phyloP scores from a whole-genome alignment of 2,329 filamentous ascomycete genomes.

The Exophiala spinifera region DNA sequence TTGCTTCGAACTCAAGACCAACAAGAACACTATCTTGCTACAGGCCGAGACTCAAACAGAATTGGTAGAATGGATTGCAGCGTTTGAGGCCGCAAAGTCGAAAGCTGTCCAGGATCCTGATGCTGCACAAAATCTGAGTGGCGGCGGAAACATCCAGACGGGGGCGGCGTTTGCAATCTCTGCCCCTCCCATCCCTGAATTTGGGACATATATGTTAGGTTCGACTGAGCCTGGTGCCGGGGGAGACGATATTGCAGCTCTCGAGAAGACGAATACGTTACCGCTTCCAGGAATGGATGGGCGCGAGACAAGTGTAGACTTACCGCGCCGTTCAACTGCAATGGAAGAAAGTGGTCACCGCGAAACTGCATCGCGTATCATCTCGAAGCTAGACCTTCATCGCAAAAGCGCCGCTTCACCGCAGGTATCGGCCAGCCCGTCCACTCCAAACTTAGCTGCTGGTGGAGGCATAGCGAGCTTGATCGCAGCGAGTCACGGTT shows the following conservation, averaged over 20 bases:
- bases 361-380: conserved; percentile 82
- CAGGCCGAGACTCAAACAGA: conserved; percentile 91
- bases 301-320: conserved; percentile 70
- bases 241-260: conserved; percentile 47
- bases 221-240: conserved; percentile 52
- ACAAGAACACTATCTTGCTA: conserved; percentile 81
- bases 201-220: conserved; percentile 75
- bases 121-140: conserved; percentile 49
- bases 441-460: conserved; percentile 39
- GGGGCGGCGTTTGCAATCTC: conserved; percentile 90
- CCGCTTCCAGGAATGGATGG: conserved; percentile 63
- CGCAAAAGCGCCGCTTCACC: conserved; percentile 66
- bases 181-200: conserved; percentile 81
- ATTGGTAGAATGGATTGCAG: conserved; percentile 89
- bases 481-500: conserved; percentile 78
- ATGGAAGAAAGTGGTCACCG: conserved; percentile 69
- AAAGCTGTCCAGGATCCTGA: conserved; percentile 76
- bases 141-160: conserved; percentile 43
- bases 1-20: conserved; percentile 98
- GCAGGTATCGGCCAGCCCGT: conserved; percentile 42
- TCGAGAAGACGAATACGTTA: conserved; percentile 64
- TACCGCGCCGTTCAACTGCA: conserved; percentile 54
- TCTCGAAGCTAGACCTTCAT: conserved; percentile 87
- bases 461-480: conserved; percentile 74
- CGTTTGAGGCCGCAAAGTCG: conserved; percentile 91